phyloP scores from a whole-genome alignment of 257 asterid species.

The Solanum paucissectum region DNA sequence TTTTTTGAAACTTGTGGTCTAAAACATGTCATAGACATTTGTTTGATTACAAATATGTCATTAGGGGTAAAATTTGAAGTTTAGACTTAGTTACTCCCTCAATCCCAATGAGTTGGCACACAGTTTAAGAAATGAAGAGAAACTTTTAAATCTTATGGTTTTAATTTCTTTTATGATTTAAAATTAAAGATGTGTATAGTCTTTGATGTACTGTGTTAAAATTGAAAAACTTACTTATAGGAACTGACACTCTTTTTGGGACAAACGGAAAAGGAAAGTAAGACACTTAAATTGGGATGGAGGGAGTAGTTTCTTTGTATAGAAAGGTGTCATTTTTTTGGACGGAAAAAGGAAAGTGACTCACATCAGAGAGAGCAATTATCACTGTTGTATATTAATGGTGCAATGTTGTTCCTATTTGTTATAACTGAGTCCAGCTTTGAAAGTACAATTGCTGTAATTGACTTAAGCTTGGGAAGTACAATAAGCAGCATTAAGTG shows the following conservation, averaged over 20 bases:
- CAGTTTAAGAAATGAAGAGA: not conserved
- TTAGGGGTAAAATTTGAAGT: not conserved
- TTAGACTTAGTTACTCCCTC: not conserved
- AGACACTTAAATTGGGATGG: not conserved
- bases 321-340: not conserved
- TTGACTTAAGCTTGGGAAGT: not conserved
- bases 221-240: not conserved
- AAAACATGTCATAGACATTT: not conserved
- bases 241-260: not conserved
- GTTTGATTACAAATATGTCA: not conserved
- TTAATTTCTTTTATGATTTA: too few relatives aligned
- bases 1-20: not conserved
- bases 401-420: not conserved
- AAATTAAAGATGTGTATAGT: not conserved
- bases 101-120: not conserved
- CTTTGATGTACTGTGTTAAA: not conserved
- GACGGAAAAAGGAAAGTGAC: not conserved
- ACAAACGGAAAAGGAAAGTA: not conserved
- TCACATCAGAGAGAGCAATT: not conserved
- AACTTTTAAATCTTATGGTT: too few relatives aligned
- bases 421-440: not conserved
- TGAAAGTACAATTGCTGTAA: not conserved
- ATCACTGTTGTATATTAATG: not conserved
- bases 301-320: not conserved
- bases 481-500: not conserved